Percentiles rank a stretch among this genome's conserved stretches.
Conservation (phyloP, 1,139 yeast genomes). For the Pichia sorboxylosa region DNA sequence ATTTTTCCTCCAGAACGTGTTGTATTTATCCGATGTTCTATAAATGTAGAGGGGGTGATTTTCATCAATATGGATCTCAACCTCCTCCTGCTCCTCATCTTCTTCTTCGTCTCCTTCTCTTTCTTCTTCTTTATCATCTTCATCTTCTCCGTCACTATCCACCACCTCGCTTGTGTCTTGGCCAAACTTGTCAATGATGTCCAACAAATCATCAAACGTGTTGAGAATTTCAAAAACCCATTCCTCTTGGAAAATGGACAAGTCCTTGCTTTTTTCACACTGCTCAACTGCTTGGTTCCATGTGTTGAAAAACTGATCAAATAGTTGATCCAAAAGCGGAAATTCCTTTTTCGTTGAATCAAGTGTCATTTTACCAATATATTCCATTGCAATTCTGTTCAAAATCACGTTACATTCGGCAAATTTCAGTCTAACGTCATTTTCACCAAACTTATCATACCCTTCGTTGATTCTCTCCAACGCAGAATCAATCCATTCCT, state of each 20-base stretch:
- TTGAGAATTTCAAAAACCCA: slow-evolving; percentile 18
- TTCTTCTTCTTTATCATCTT: slow-evolving; percentile 26
- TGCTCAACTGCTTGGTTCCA: slow-evolving; percentile 21
- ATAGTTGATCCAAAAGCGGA: slow-evolving; percentile 28
- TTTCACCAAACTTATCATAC: slow-evolving; percentile 31
- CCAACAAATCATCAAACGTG: slow-evolving; percentile 45
- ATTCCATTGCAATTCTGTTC: slow-evolving; percentile 47
- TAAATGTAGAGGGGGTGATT: slow-evolving; percentile 43
- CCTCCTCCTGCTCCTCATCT: slow-evolving; percentile 14
- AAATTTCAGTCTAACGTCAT: slow-evolving; percentile 21
- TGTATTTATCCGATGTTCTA: slow-evolving; percentile 27
- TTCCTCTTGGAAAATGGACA: slow-evolving; percentile 15
- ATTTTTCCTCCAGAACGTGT: slow-evolving; percentile 48
- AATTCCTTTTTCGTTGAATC: slow-evolving; percentile 28
- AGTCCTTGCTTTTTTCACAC: slow-evolving; percentile 20
- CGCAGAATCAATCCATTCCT: slow-evolving; percentile 43
- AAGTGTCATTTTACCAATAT: slow-evolving; percentile 36
- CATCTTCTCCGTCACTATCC: slow-evolving; percentile 36
- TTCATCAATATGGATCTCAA: slow-evolving; percentile 28
- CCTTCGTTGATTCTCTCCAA: slow-evolving; percentile 61
- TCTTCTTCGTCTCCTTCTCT: slow-evolving; percentile 25
- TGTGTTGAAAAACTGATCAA: slow-evolving; percentile 4
- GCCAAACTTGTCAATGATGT: slow-evolving; percentile 56
- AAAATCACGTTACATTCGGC: slow-evolving; percentile 46
- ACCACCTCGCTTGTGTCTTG: slow-evolving; percentile 38